Base-by-base conservation (phyloP, 1,284 basidiomycete genomes). In the Malassezia japonica region DNA sequence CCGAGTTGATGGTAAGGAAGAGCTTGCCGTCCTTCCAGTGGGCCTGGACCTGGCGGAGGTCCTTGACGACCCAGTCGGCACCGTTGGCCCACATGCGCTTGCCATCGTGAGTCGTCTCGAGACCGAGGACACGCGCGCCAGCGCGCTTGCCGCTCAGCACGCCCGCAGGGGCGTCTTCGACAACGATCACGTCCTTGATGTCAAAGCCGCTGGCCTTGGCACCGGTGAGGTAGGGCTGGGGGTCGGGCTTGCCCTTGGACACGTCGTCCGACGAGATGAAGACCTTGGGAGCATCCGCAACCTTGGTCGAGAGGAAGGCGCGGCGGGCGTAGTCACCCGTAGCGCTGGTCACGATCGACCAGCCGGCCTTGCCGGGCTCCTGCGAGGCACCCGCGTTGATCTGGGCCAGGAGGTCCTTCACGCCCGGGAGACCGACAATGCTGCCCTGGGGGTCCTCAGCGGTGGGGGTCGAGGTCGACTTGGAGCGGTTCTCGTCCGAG, bases 341-440 rank as follows among this genome's bases (percentile, higher is more conserved):
- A 4, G 70, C 70, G n/a, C 61, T 56, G 6, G 70, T 72, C n/a
- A 71, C 69, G 33, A 72, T 72, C 2, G 69, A 67, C 70, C 70
- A 72, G n/a, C 70, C 65, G 18, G 51, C 50, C 23, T 18, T 15
- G 27, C 62, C 55, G n/a, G 41, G 43, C 4, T 27, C 37, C 12
- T 44, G 28, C 7, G 48, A 21, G 6, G 49, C 50, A 5, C 39
- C n/a, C 1, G 20, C 9, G 50, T 65, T 68, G 54, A 67, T 59
- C 48, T 69, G 56, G 4, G 40, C 16, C 4, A 72, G 47, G 28
- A 72, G 56, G 16, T 59, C 45, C 39, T 60, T 62, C 5, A 66
- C 68, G 16, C 70, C 70, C 0, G 70, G 70, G 53, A 70, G 60
- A n/a, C 67, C 67, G 0, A 68, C 60, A 32, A 72, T 72, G 24